phyloP scores from a whole-genome alignment of 2,329 filamentous ascomycete genomes.

The Penicillium nordicum region DNA sequence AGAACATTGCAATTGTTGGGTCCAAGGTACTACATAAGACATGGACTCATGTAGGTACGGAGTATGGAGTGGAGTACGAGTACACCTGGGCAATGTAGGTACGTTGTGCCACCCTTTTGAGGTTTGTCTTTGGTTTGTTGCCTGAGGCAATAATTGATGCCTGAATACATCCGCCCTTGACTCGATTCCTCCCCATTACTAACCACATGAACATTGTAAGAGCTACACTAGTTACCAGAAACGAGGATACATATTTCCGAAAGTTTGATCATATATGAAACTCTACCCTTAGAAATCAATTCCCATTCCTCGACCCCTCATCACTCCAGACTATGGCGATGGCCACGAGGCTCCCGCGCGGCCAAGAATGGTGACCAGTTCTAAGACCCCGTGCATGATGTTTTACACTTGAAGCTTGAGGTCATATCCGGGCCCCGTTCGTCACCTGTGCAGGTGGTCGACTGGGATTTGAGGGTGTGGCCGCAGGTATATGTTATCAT shows the following conservation, averaged over 20 bases:
- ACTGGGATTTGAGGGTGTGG: neutral
- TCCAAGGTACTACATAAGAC: neutral
- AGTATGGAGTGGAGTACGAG: no score
- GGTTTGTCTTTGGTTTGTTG: neutral
- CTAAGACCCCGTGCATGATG: neutral
- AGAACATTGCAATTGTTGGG: constrained; percentile 11
- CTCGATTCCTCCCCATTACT: neutral
- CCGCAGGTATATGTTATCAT: neutral
- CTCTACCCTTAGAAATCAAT: no score
- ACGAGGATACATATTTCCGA: neutral
- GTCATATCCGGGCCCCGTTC: neutral
- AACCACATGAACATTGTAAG: neutral
- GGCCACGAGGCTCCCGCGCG: neutral
- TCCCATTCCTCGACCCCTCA: neutral
- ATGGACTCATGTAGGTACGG: neutral
- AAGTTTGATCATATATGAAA: neutral
- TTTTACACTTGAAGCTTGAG: neutral
- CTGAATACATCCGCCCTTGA: neutral
- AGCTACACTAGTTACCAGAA: neutral
- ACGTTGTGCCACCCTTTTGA: neutral
- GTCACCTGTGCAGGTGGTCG: neutral
- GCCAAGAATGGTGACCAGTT: neutral
- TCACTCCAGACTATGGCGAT: neutral
- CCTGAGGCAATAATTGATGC: neutral
- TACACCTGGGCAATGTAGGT: neutral